These are phyloP conservation scores for Cyclocybe cylindracea DNA, from an alignment of 768 basidiomycete genomes.

Conservation along the genomic window DNA sequence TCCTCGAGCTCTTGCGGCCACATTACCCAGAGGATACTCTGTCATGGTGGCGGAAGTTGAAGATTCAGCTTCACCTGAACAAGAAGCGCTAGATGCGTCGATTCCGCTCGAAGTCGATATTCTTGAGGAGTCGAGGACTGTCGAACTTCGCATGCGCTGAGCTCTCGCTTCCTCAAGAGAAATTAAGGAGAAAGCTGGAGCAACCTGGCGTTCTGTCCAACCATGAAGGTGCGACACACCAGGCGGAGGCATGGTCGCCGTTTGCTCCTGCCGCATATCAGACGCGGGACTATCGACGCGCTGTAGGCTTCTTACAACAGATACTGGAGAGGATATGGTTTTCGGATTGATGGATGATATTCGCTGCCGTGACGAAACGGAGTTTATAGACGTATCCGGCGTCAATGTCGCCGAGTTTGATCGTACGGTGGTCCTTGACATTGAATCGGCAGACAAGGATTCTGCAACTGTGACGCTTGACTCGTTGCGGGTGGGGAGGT, in stretches of 20 bases:
- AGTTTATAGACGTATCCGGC: constrained; percentile 35
- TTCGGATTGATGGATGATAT: constrained; percentile 43
- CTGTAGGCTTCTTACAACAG: constrained; percentile 34
- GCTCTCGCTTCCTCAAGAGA: constrained; percentile 80
- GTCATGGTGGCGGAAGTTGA: constrained; percentile 12
- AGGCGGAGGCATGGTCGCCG: constrained; percentile 19
- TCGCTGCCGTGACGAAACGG: constrained; percentile 27
- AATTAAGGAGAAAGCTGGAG: constrained; percentile 65
- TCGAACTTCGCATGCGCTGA: constrained; percentile 59
- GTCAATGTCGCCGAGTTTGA: constrained; percentile 26
- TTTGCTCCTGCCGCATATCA: constrained; percentile 27
- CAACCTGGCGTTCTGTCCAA: constrained; percentile 48
- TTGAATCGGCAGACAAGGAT: constrained; percentile 26
- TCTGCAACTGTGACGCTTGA: constrained; percentile 55
- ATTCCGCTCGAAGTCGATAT: constrained; percentile 22
- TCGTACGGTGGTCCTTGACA: constrained; percentile 32
- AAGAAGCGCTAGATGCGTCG: constrained; percentile 30
- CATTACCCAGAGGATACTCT: constrained; percentile 6
- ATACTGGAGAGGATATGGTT: constrained; percentile 59
- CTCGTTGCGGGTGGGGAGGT: constrained; percentile 42
- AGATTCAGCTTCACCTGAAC: constrained; percentile 30
- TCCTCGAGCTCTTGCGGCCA: constrained; percentile 36
- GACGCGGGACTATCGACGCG: constrained; percentile 20
- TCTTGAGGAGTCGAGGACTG: constrained; percentile 27
- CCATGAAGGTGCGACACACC: constrained; percentile 39